These are phyloP conservation scores for Tulasnella sp. DNA, from an alignment of 768 basidiomycete genomes.

Conservation along the genomic window DNA sequence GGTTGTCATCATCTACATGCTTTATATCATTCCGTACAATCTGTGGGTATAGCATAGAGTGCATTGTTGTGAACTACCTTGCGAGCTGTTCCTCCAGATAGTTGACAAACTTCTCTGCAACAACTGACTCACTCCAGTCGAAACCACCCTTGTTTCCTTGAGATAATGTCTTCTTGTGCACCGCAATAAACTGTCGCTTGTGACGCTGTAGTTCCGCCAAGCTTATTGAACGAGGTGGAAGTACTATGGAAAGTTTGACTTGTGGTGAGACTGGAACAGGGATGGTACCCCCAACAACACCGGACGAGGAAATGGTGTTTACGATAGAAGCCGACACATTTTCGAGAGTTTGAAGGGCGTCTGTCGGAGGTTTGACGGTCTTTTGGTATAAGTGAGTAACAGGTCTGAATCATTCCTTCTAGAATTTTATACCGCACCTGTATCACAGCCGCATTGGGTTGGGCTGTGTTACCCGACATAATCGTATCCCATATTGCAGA, in stretches of 20 bases:
- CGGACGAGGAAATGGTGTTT: conserved; percentile 53
- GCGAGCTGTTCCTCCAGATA: conserved; percentile 48
- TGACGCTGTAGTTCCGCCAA: conserved; percentile 78
- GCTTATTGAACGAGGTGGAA: conserved; percentile 62
- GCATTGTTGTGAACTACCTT: conserved; percentile 1
- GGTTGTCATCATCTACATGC: too few species aligned
- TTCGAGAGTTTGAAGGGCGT: conserved; percentile 79
- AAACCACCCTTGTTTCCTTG: conserved; percentile 63
- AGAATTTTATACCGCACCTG: conserved; percentile 3
- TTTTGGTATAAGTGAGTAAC: conserved; percentile 24
- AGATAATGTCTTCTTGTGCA: conserved; percentile 82
- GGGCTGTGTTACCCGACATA: conserved; percentile 66
- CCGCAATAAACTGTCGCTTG: conserved; percentile 81
- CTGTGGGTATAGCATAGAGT: too few species aligned
- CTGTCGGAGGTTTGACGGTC: conserved; percentile 72
- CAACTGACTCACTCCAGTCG: conserved; percentile 61
- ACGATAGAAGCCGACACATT: conserved; percentile 58
- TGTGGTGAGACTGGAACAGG: conserved; percentile 36
- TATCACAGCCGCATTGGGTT: conserved; percentile 46
- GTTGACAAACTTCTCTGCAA: conserved; percentile 53
- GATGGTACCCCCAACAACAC: conserved; percentile 41
- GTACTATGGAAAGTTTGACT: conserved; percentile 33
- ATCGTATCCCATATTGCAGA: conserved; percentile 70
- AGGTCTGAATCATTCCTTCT: not conserved
- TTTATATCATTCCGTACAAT: too few species aligned